A percentile compares a stretch with the other conserved stretches of the same genome.
Evolutionary conservation across 768 basidiomycete genomes (phyloP).

Genomic region (Auriscalpium vulgare): DNA sequence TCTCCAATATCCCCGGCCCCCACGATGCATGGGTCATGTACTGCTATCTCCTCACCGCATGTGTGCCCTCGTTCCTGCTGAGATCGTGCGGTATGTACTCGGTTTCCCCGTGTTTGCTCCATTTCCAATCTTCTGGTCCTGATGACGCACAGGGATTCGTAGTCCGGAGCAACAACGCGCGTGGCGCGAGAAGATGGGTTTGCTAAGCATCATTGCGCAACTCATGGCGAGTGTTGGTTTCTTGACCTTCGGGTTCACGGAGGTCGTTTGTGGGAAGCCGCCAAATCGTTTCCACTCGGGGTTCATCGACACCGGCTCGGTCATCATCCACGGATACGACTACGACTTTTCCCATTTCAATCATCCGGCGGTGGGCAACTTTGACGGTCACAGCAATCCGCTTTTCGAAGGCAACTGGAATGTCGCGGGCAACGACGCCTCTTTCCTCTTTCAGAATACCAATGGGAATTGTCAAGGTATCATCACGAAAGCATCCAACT

Average conservation of each 20-base stretch:
- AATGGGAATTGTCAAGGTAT: conserved; percentile 76
- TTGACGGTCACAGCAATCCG: conserved; percentile 80
- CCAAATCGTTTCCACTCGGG: conserved; percentile 79
- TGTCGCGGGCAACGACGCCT: conserved; percentile 82
- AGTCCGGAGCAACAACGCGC: conserved; percentile 92
- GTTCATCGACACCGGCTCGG: conserved; percentile 63
- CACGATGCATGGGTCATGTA: conserved; percentile 95
- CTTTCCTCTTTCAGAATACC: conserved; percentile 91
- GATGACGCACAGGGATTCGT: conserved; percentile 52
- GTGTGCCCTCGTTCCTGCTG: conserved; percentile 74
- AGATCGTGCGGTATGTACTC: conserved; percentile 62
- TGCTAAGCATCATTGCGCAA: conserved; percentile 68
- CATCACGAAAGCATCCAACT: conserved; percentile 64
- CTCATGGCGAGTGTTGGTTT: conserved; percentile 95
- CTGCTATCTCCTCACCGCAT: conserved; percentile 77
- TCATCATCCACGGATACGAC: conserved; percentile 90
- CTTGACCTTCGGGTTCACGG: conserved; percentile 97
- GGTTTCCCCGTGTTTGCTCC: no score
- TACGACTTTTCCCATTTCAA: conserved; percentile 86
- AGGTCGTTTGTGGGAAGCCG: conserved; percentile 85
- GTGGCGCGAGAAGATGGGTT: conserved; percentile 97
- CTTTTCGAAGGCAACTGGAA: conserved; percentile 69
- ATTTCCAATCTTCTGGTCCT: no score
- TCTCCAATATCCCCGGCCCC: conserved; percentile 80
- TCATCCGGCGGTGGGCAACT: conserved; percentile 68